Evolutionary conservation across 2,329 filamentous ascomycete genomes (phyloP), one percentile per base, ranked within the genome.

Genomic region (Cordyceps tenuipes): DNA sequence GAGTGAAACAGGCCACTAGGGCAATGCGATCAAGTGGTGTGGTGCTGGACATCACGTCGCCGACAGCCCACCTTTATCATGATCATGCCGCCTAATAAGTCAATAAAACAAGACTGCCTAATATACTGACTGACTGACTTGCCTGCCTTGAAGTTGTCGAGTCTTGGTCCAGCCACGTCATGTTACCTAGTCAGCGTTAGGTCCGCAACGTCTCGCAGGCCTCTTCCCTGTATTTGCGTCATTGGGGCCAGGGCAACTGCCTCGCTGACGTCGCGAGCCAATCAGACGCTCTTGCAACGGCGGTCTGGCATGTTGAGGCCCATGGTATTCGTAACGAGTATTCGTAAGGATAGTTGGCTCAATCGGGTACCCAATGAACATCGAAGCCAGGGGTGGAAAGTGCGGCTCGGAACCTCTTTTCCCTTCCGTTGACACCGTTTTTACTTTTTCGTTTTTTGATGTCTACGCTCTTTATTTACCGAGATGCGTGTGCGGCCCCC

Each of bases 121-220:
- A 29, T 46, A 44, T 3, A 29, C 21, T n/a, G 23, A 23, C 23
- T 23, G 23, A 23, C 23, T 23, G 23, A 19, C 43, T 36, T 23
- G 5, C 19, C 21, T 36, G 21, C 19, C 46, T 43, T 10, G 2
- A 3, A 26, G 21, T 41, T 47, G 21, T 5, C 21, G 17, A 31
- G 4, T 4, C n/a, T 46, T 21, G 43, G 17, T 10, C 47, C 56
- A 52, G 48, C 56, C 56, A 58, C 55, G 55, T 58, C 55, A 44
- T 23, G 23, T 44, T 36, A 44, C 21, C 15, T 34, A 21, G 8
- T 51, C 56, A 48, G 56, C 48, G 50, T 52, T 58, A 46, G 47
- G 56, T 36, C 56, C 56, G 56, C 48, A 9, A 9, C 34, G 46
- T 51, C 56, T 48, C 7, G 49, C n/a, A 17, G 6, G 34, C 26